Conservation (phyloP, 495 filamentous ascomycete species). For the Aspergillus asperescens region DNA sequence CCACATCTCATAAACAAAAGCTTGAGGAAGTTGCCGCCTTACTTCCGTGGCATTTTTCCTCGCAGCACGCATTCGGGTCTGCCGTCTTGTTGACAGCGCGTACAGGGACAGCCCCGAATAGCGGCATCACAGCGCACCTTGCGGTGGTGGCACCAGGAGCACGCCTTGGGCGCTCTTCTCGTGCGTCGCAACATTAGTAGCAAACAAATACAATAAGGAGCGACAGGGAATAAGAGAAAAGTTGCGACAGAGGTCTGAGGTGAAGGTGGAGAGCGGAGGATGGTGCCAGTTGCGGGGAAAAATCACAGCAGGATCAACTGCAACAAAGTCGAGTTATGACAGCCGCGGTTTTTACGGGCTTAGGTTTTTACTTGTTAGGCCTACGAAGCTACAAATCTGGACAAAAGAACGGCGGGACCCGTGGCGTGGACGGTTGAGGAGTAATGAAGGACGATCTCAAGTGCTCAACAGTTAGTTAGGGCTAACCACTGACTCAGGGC, state of each 20-base stretch:
- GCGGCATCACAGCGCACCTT: slow-evolving; percentile 50
- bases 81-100: slow-evolving; percentile 44
- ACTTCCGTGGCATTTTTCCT: slow-evolving; percentile 24
- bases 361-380: no score
- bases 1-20: slow-evolving; percentile 9
- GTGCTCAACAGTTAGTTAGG: no score
- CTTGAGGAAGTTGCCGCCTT: slow-evolving; percentile 18
- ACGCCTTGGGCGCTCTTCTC: slow-evolving; percentile 41
- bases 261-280: not conserved
- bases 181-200: slow-evolving; percentile 28
- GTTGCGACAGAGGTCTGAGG: not conserved
- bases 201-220: not conserved
- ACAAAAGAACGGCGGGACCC: no score
- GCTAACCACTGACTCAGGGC: not conserved
- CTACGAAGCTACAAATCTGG: no score
- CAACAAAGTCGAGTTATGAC: no score
- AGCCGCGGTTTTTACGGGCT: no score
- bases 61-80: slow-evolving; percentile 36
- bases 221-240: not conserved
- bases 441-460: not conserved
- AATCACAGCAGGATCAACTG: no score
- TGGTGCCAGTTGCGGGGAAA: not conserved
- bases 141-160: slow-evolving; percentile 45
- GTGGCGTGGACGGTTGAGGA: no score
- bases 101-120: slow-evolving; percentile 44